These are phyloP conservation scores for Gypsophila paniculata DNA, from an alignment of 179 eudicot species.

Conservation along the genomic window DNA sequence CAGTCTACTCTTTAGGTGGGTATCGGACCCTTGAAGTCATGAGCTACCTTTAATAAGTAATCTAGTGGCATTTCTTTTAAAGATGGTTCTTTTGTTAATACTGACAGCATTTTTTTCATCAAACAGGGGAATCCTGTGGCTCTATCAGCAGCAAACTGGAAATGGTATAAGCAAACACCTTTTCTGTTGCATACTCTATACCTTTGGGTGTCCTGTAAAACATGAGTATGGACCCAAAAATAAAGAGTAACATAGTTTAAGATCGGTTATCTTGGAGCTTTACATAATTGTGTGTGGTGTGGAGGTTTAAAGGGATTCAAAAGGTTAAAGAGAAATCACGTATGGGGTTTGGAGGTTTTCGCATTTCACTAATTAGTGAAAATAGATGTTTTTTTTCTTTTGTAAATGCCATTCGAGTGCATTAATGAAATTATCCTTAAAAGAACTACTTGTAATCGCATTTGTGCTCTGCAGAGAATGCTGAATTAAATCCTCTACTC, in stretches of 20 bases:
- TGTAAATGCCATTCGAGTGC: conserved; percentile 1
- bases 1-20: neutral
- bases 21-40: neutral
- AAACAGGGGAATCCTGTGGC: conserved; percentile 75
- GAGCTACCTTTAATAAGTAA: neutral
- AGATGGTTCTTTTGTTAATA: conserved; percentile 21
- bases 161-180: conserved; percentile 58
- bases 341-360: neutral
- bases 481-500: conserved; percentile 72
- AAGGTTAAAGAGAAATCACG: neutral
- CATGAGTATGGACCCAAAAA: neutral
- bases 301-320: neutral
- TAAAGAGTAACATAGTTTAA: neutral
- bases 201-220: neutral
- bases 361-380: neutral
- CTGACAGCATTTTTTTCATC: conserved; percentile 28
- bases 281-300: neutral
- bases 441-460: neutral
- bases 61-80: neutral
- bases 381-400: neutral
- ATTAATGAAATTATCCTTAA: neutral
- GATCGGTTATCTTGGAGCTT: neutral
- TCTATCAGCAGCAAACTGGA: conserved; percentile 76
- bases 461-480: conserved; percentile 54
- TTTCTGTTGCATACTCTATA: conserved; percentile 17